phyloP scores from a whole-genome alignment of 192 early-diverging fungal genomes.

The Dispira simplex region DNA sequence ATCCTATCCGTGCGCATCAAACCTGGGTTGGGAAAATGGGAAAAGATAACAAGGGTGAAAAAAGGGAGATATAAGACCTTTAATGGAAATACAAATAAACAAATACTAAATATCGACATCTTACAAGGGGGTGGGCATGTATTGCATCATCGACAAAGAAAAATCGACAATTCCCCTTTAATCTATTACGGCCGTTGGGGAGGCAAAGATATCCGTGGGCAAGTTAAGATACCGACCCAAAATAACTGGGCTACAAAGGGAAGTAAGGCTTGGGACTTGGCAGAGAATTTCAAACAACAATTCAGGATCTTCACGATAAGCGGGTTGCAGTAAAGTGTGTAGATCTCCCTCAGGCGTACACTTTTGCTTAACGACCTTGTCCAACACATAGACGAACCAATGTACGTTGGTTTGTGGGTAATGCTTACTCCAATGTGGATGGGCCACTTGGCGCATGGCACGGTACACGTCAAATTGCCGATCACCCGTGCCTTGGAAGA shows the following conservation, averaged over 20 bases:
- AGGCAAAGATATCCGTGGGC: neutral
- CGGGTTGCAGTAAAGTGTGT: neutral
- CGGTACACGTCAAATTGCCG: conserved; percentile 61
- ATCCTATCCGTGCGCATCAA: too few relatives aligned
- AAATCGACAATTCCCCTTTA: neutral
- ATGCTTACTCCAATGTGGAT: conserved; percentile 26
- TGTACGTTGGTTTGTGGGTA: conserved; percentile 30
- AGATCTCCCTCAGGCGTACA: too few relatives aligned
- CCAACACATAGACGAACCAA: conserved; percentile 33
- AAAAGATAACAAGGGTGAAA: too few relatives aligned
- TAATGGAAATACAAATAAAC: too few relatives aligned
- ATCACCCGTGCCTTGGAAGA: conserved; percentile 41
- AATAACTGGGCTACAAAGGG: neutral
- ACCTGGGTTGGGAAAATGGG: too few relatives aligned
- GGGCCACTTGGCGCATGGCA: conserved; percentile 35
- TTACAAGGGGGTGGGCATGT: too few relatives aligned
- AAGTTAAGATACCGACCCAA: neutral
- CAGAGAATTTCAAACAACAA: neutral
- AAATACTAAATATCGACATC: too few relatives aligned
- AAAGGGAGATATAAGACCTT: too few relatives aligned
- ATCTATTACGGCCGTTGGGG: neutral
- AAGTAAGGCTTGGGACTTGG: neutral
- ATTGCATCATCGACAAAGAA: too few relatives aligned
- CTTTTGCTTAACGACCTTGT: conserved; percentile 24
- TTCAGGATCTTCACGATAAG: neutral